Evolutionary conservation across 768 basidiomycete genomes (phyloP).

Genomic region (Inosperma sp.): DNA sequence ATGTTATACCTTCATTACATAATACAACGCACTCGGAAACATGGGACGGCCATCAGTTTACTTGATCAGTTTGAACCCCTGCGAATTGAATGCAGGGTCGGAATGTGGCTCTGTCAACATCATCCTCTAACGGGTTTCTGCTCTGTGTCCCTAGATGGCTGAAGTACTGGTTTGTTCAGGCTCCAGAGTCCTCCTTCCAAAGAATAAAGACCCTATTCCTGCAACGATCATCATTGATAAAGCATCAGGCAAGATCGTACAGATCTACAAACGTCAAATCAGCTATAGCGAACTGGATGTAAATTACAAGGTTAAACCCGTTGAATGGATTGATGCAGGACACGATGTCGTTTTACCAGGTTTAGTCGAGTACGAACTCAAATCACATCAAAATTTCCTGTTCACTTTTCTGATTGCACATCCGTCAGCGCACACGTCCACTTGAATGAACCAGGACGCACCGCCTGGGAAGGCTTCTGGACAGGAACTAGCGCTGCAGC

Average conservation of each 20-base stretch:
- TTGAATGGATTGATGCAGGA: constrained; percentile 52
- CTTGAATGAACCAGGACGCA: constrained; percentile 89
- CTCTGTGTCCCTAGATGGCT: constrained; percentile 18
- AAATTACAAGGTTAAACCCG: constrained; percentile 23
- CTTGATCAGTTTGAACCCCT: no score
- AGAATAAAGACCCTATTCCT: constrained; percentile 41
- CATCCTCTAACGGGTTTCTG: constrained; percentile 1
- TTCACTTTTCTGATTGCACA: constrained; percentile 8
- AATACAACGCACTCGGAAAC: no score
- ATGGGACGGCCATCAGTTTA: no score
- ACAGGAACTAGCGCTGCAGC: constrained; percentile 89
- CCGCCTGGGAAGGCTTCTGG: constrained; percentile 91
- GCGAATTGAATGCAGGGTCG: neutral
- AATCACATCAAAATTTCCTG: neutral
- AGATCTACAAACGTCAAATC: constrained; percentile 38
- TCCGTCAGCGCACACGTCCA: constrained; percentile 77
- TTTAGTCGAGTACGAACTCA: constrained; percentile 63
- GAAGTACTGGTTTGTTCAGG: constrained; percentile 43
- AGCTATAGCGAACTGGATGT: constrained; percentile 28
- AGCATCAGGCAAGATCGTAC: constrained; percentile 54
- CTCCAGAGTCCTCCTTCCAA: constrained; percentile 56
- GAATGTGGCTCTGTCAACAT: neutral
- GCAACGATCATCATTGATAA: constrained; percentile 64
- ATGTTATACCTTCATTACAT: no score
- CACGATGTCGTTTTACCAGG: constrained; percentile 66